Conservation (phyloP, 805 yeast genomes). For the Nakazawaea populi region DNA sequence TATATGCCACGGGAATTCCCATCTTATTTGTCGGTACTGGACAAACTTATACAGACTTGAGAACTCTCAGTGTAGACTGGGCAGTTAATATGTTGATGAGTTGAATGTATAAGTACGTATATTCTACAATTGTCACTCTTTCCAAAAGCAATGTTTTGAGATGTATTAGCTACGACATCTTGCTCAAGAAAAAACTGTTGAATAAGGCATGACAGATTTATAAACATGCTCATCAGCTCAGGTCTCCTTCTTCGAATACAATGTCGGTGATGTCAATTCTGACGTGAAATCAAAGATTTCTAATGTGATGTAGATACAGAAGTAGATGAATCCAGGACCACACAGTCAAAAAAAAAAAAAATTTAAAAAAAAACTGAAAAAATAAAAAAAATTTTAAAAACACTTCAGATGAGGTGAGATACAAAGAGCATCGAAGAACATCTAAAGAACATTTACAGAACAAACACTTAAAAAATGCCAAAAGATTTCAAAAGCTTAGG, state of each 20-base stretch:
- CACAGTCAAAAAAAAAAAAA: background rate
- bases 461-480: constrained; percentile 2
- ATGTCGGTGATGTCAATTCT: no score
- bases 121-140: background rate
- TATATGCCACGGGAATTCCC: constrained; percentile 92
- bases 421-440: background rate
- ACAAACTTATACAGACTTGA: constrained; percentile 90
- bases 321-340: background rate
- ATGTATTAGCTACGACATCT: no score
- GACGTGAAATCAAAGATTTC: no score
- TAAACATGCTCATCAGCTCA: no score
- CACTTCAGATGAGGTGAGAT: constrained; percentile 1
- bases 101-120: constrained; percentile 17
- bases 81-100: constrained; percentile 79
- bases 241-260: no score
- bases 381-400: constrained; percentile 4
- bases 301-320: no score
- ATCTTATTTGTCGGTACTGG: constrained; percentile 95
- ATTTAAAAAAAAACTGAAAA: background rate
- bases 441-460: background rate
- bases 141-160: background rate
- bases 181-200: no score
- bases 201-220: no score
- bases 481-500: constrained; percentile 57
- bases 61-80: constrained; percentile 86